A percentile compares a stretch with the other conserved stretches of the same genome.
Evolutionary conservation across 2,329 filamentous ascomycete genomes (phyloP).

Genomic region (Apiospora kogelbergensis): DNA sequence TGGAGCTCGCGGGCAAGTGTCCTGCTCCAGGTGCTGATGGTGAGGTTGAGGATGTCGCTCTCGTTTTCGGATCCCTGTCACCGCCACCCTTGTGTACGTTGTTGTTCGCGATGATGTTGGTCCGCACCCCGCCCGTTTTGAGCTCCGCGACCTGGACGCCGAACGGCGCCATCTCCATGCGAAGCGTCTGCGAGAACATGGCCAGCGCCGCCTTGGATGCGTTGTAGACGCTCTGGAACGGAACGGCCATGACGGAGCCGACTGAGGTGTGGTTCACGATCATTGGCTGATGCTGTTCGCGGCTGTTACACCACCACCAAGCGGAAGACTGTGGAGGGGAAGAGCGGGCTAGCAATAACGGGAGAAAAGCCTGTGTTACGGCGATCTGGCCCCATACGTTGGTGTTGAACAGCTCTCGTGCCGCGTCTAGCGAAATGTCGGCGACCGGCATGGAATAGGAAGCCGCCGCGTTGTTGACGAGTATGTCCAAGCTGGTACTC

Average conservation of each 20-base stretch:
- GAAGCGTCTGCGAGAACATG: slow-evolving; percentile 28
- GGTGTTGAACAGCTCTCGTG: slow-evolving; percentile 7
- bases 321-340: neutral
- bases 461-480: slow-evolving; percentile 12
- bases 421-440: slow-evolving; percentile 8
- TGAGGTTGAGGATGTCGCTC: neutral
- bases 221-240: slow-evolving; percentile 19
- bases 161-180: slow-evolving; percentile 32
- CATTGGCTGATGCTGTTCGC: neutral
- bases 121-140: slow-evolving; percentile 15
- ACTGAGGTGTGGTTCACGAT: slow-evolving; percentile 28
- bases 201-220: slow-evolving; percentile 29
- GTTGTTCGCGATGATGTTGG: slow-evolving; percentile 15
- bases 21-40: neutral
- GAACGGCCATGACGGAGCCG: slow-evolving; percentile 9
- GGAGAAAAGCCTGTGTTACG: slow-evolving; percentile 13
- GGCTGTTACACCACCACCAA: too few species aligned
- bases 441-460: slow-evolving; percentile 6
- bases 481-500: neutral
- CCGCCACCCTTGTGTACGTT: neutral
- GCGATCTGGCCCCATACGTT: slow-evolving; percentile 10
- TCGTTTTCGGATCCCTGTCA: neutral
- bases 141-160: slow-evolving; percentile 27
- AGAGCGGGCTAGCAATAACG: neutral
- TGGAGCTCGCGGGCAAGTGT: neutral